Base-by-base conservation (phyloP, 441 rosid species). In the Aleurites moluccanus region DNA sequence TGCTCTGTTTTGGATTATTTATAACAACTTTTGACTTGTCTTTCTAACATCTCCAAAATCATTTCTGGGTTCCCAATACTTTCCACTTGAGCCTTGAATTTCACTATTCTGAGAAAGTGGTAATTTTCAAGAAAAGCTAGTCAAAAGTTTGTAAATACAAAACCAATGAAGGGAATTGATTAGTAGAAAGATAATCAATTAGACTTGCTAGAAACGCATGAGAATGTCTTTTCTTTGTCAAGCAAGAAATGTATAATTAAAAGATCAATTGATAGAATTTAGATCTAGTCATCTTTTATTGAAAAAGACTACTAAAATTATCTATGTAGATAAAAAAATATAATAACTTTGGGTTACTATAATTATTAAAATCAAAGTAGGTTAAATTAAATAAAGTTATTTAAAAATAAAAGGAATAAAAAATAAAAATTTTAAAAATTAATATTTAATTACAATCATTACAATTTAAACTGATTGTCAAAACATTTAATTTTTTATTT, bases 1-100 rank as follows among this genome's bases (percentile, higher is more conserved):
- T 45, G 35, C 70, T 66, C 70, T 23, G n/a, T 7, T 25, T 15
- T 2, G 6, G 8, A 23, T 25, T 7, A n/a, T 21, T 8, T 33
- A 18, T 15, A 64, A 50, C 63, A 66, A 52, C 70, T 57, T 69
- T 79, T 80, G 79, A 78, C 74, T 67, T 0, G 21, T 53, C 63
- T 64, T 47, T 60, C 4, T 16, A 27, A 47, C 56, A 20, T 73
- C 67, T 38, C 61, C 23, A 60, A 21, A 72, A 55, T 76, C 33
- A 16, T 25, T 49, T 66, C 52, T 61, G 6, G 49, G 27, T 45
- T 38, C 6, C 55, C 8, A 28, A 35, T 52, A 73, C 64, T 45
- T 67, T 20, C 64, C 30, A 11, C 52, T 35, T 15, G 50, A 67
- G 61, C 55, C 61, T 35, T 50, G 65, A 38, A 55, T 49, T 67